phyloP scores from a whole-genome alignment of 2,329 filamentous ascomycete genomes.

The Fusarium vanettenii region DNA sequence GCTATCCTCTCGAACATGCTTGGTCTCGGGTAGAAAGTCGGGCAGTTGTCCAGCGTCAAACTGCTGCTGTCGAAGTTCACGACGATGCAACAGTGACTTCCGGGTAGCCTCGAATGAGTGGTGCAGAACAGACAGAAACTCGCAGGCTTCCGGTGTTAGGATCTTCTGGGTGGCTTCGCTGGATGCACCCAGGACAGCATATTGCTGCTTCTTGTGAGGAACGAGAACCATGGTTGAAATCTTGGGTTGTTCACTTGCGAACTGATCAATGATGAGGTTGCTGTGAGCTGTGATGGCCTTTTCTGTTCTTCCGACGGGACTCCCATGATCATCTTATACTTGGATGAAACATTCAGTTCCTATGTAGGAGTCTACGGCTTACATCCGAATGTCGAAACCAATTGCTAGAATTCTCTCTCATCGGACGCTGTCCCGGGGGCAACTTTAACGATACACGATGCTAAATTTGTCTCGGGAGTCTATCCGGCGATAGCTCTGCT shows the following conservation, averaged over 20 bases:
- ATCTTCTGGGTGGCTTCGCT: conserved; percentile 68
- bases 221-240: not conserved
- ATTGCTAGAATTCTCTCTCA: not conserved
- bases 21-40: conserved; percentile 96
- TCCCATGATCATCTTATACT: not conserved
- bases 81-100: conserved; percentile 88
- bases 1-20: conserved; percentile 91
- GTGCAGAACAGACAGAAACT: conserved; percentile 94
- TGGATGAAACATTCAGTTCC: rapidly evolving
- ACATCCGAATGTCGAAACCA: not conserved
- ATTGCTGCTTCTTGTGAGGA: not conserved
- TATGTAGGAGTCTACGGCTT: not conserved
- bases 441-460: not conserved
- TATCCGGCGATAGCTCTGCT: not conserved
- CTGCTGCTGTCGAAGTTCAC: conserved; percentile 87
- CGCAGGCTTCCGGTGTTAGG: conserved; percentile 87
- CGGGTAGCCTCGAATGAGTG: conserved; percentile 91
- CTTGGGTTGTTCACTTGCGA: too few species aligned
- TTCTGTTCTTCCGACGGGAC: not conserved
- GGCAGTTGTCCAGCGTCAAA: conserved; percentile 89
- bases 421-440: not conserved
- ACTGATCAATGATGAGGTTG: not conserved
- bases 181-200: not conserved
- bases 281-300: not conserved
- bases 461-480: not conserved